A percentile compares a stretch with the other conserved stretches of the same genome.
Evolutionary conservation across 441 rosid genomes (phyloP).

Genomic region (Francoa sonchifolia): DNA sequence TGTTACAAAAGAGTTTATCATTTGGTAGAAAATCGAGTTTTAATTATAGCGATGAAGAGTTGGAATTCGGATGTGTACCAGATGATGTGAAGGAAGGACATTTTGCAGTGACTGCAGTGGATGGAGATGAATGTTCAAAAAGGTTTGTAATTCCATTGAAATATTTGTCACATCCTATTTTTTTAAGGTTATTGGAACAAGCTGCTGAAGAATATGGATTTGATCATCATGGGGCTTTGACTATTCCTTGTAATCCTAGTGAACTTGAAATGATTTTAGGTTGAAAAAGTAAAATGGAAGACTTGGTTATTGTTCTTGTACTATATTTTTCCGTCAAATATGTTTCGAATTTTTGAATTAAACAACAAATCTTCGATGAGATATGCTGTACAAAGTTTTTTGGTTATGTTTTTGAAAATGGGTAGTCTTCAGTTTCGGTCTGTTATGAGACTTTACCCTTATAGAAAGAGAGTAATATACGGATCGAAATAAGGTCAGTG

Average conservation of each 20-base stretch:
- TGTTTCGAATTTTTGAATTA: too few species aligned
- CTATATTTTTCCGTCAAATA: too few species aligned
- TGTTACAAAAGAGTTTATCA: not conserved
- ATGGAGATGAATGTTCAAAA: constrained; percentile 27
- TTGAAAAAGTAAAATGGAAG: too few species aligned
- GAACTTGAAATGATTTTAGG: constrained; percentile 44
- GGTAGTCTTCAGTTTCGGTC: too few species aligned
- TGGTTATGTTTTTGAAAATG: too few species aligned
- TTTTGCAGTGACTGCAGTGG: constrained; percentile 45
- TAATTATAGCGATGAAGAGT: not conserved
- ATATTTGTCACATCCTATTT: constrained; percentile 40
- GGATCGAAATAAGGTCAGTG: too few species aligned
- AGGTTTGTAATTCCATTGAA: constrained; percentile 47
- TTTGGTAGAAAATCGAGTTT: not conserved
- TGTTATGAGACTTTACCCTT: too few species aligned
- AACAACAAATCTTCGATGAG: too few species aligned
- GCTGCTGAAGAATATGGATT: constrained; percentile 70
- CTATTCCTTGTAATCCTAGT: constrained; percentile 47
- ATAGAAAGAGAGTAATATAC: too few species aligned
- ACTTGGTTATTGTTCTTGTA: too few species aligned
- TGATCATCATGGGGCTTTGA: constrained; percentile 41
- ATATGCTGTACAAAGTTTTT: too few species aligned
- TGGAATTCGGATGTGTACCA: constrained; percentile 22
- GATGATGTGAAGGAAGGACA: constrained; percentile 66
- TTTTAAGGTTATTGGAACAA: constrained; percentile 37